Base-by-base conservation (phyloP, 306 rosid genomes). In the Dalbergia oliveri region DNA sequence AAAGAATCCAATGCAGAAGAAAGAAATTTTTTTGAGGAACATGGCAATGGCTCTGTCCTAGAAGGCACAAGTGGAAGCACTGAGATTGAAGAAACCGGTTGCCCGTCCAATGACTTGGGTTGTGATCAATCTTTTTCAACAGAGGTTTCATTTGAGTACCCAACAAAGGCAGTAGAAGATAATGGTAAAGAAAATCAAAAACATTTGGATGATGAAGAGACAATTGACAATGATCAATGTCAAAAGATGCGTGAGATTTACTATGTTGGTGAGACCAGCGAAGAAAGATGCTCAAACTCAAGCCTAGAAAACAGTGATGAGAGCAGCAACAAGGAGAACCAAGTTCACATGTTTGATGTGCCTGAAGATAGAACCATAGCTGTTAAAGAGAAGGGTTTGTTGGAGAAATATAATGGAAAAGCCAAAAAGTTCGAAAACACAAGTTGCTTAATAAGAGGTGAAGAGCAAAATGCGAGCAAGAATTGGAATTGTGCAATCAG, bases 121-220 rank as follows among this genome's bases (percentile, higher is more conserved):
- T 78, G 69, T 60, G 86, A 84, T 73, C 90, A 74, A 77, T 57
- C 79, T 75, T 83, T 87, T 39, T 35, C 51, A 60, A 43, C 73
- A 3, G 87, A 81, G 54, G 81, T 88, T 67, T 53, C 34, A 77
- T 77, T 69, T 72, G 73, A 86, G 70, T 75, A 83, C 33, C 56
- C 69, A 37, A 74, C 37, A 57, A 57, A 21, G 23, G 33, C 69
- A 0, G 79, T 75, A 85, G 90, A 69, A 85, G 90, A 72, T 14
- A 75, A 19, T 49, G 71, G 67, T 51, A 84, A 53, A 57, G 49
- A 69, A 72, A 61, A 59, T 11, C 84, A 83, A 26, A 75, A 70
- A 4, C 47, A 65, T 31, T 75, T n/a, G 51, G 45, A 69, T 45
- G 72, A 53, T 62, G 83, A 76, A 18, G 74, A 58, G n/a, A 73